Evolutionary conservation across 345 rosid species (phyloP).

Genomic region (Camelina neglecta): DNA sequence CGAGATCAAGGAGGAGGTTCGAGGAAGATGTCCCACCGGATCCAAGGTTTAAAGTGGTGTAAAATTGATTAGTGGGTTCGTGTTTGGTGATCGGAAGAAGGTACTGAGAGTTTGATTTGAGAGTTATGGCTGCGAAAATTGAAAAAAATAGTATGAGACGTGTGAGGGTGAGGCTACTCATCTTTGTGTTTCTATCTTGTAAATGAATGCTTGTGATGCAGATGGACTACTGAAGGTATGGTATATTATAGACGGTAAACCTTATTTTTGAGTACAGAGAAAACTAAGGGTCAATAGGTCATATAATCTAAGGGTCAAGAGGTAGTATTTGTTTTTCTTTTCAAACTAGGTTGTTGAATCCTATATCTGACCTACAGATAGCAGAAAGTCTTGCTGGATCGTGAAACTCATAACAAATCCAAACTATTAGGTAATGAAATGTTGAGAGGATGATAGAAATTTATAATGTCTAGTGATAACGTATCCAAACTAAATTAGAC

Average conservation of each 20-base stretch:
- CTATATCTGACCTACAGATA: too few relatives aligned
- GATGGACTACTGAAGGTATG: not conserved
- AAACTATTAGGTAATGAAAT: too few relatives aligned
- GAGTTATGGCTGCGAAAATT: constrained; percentile 1
- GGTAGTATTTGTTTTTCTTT: too few relatives aligned
- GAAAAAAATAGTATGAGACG: not conserved
- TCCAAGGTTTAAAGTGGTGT: constrained; percentile 41
- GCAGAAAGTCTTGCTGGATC: too few relatives aligned
- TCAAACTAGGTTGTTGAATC: too few relatives aligned
- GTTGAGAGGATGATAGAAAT: too few relatives aligned
- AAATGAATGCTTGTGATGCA: constrained; percentile 12
- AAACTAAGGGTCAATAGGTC: not conserved
- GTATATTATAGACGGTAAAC: constrained; percentile 6
- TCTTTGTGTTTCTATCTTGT: not conserved
- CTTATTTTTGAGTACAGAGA: not conserved
- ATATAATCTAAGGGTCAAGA: too few relatives aligned
- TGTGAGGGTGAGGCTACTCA: not conserved
- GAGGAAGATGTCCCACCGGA: constrained; percentile 3
- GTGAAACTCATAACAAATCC: too few relatives aligned
- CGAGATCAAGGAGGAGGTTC: constrained; percentile 24
- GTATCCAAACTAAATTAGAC: not conserved
- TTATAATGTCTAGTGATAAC: too few relatives aligned
- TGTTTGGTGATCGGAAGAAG: constrained; percentile 49
- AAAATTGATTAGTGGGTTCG: constrained; percentile 44
- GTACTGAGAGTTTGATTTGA: not conserved